phyloP scores from a whole-genome alignment of 495 filamentous ascomycete genomes.

The Penicillium paxilli region DNA sequence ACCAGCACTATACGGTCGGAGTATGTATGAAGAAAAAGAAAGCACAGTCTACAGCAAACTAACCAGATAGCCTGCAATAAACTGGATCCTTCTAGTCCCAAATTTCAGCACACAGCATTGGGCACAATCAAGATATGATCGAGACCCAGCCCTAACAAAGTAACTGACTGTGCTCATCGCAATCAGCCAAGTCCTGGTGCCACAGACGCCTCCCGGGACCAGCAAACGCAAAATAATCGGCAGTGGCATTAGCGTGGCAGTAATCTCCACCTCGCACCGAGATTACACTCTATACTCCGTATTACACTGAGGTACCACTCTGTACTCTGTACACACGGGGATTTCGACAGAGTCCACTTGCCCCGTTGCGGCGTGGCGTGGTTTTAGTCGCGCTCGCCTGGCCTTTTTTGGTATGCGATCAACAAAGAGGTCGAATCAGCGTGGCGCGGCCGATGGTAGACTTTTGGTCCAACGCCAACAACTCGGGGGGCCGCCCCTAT shows the following conservation, averaged over 20 bases:
- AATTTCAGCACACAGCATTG: background rate
- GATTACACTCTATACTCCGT: no score
- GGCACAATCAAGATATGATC: background rate
- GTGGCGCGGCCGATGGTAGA: background rate
- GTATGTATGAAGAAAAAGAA: background rate
- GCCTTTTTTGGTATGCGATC: conserved; percentile 16
- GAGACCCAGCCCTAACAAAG: background rate
- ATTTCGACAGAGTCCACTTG: background rate
- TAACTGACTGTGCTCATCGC: background rate
- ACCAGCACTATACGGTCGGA: no score
- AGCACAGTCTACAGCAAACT: background rate
- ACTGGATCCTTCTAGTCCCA: background rate
- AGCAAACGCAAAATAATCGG: no score
- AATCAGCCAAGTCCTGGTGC: no score
- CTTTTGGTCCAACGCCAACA: no score
- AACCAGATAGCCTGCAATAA: background rate
- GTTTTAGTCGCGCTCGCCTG: conserved; percentile 8
- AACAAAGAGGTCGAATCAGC: conserved; percentile 22
- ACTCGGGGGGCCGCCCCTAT: background rate
- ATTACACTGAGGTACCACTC: no score
- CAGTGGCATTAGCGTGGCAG: background rate
- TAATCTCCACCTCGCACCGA: no score
- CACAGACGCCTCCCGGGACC: no score
- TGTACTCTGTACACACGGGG: background rate
- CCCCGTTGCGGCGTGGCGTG: conserved; percentile 1